These are phyloP conservation scores for Nicotiana benthamiana DNA, from an alignment of 257 asterid genomes.

Conservation along the genomic window DNA sequence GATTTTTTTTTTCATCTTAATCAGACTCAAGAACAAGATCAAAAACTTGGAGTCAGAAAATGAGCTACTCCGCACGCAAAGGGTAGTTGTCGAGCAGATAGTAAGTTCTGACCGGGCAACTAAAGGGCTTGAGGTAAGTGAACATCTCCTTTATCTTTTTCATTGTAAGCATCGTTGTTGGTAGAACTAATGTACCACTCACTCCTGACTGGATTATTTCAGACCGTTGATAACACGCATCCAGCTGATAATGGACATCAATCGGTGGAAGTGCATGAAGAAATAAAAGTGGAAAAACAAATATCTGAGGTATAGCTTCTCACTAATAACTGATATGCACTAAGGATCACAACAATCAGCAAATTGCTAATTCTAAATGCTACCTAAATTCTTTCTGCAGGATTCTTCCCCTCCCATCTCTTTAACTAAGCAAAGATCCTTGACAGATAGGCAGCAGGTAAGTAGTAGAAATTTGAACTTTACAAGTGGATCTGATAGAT, in stretches of 20 bases:
- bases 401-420: constrained; percentile 40
- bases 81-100: constrained; percentile 37
- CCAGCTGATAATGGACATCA: constrained; percentile 32
- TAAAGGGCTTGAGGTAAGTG: constrained; percentile 36
- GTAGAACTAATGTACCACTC: constrained; percentile 4
- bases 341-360: constrained; percentile 1
- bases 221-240: constrained; percentile 43
- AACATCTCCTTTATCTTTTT: neutral
- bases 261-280: constrained; percentile 31
- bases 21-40: constrained; percentile 63
- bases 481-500: constrained; percentile 1
- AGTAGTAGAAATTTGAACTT: constrained; percentile 10
- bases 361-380: constrained; percentile 2
- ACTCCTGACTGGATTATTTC: constrained; percentile 15
- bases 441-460: constrained; percentile 90
- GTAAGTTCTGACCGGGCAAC: constrained; percentile 33
- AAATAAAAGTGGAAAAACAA: constrained; percentile 33
- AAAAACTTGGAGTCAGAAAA: constrained; percentile 71
- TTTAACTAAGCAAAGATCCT: constrained; percentile 71
- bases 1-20: constrained; percentile 3
- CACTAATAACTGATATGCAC: neutral
- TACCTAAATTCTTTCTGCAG: constrained; percentile 31
- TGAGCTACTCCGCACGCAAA: constrained; percentile 47
- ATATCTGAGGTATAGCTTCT: constrained; percentile 38
- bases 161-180: constrained; percentile 4